Base-by-base conservation (phyloP, 176 grass and related monocot genomes). In the Oryza longistaminata region DNA sequence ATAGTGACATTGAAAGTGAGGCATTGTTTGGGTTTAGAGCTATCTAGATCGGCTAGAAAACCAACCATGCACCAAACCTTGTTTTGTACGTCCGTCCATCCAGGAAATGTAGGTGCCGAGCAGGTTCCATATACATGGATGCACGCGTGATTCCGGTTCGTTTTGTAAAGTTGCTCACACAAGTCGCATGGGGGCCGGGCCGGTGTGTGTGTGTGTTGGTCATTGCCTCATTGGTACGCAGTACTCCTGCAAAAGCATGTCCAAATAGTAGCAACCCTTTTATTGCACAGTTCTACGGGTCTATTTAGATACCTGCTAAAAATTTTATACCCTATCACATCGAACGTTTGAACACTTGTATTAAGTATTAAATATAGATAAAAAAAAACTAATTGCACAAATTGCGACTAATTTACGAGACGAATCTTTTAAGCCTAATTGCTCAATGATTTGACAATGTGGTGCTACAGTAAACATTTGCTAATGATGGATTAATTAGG, bases 141-240 rank as follows among this genome's bases (percentile, higher is more conserved):
- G 40, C 60, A 82, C 24, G 74, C 81, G 80, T 55, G 68, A 58
- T 3, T 67, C 68, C 4, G 22, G 33, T 86, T 82, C 43, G 45
- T 72, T 80, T 31, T 35, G 84, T 86, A 73, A 73, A 90, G 68
- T 79, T 61, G 88, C 15, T 87, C 84, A 90, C 88, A 87, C 84
- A 10, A 78, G 26, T 49, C 68, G 84, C 84, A 68, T 90, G 82
- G 70, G 46, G 64, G 31, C 5, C 39, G 1, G 21, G 9, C 60
- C 39, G 69, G 24, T 9, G 48, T 16, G n/a, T 0, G 48, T 15
- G n/a, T 0, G 52, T 40, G 86, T n/a, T 53, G 40, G 44, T n/a
- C 33, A 3, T 31, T 31, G 29, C 29, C 29, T 31, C 29, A 31
- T 31, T 49, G 58, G 58, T 22, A 61, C n/a, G 58, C 9, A 9